A percentile compares a stretch with the other conserved stretches of the same genome.
phyloP scores from a whole-genome alignment of 345 rosid genomes.

The Dipteronia dyeriana region DNA sequence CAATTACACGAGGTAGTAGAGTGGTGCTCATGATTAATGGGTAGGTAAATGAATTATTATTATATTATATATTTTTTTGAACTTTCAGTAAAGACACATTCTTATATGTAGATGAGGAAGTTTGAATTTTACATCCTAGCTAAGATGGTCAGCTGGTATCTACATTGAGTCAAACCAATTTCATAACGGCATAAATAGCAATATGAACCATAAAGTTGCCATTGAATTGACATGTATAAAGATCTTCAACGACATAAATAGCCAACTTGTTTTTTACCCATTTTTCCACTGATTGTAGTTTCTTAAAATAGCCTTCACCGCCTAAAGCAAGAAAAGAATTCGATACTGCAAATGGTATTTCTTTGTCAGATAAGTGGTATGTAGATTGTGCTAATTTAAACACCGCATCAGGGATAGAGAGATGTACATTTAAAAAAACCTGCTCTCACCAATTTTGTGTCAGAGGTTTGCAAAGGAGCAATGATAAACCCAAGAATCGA shows the following conservation, averaged over 20 bases:
- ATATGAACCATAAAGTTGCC: background rate
- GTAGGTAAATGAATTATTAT: slow-evolving; percentile 42
- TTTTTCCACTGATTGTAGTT: background rate
- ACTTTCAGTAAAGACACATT: background rate
- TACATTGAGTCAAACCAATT: background rate
- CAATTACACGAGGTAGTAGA: slow-evolving; percentile 81
- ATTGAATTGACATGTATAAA: background rate
- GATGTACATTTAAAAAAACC: background rate
- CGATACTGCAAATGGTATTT: too few relatives aligned
- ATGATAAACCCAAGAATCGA: background rate
- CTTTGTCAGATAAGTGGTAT: too few relatives aligned
- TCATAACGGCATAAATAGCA: background rate
- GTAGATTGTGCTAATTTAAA: too few relatives aligned
- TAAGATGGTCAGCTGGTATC: background rate
- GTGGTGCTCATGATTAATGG: slow-evolving; percentile 98
- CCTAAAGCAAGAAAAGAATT: too few relatives aligned
- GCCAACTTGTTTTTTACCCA: background rate
- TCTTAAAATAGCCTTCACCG: too few relatives aligned
- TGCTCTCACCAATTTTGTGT: background rate
- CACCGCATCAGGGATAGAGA: background rate
- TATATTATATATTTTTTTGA: background rate
- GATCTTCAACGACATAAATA: background rate
- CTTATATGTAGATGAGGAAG: background rate
- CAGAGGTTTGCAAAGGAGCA: background rate
- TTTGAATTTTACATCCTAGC: background rate